Base-by-base conservation (phyloP, 352 stramenopile species). In the Phytophthora pseudosyringae region DNA sequence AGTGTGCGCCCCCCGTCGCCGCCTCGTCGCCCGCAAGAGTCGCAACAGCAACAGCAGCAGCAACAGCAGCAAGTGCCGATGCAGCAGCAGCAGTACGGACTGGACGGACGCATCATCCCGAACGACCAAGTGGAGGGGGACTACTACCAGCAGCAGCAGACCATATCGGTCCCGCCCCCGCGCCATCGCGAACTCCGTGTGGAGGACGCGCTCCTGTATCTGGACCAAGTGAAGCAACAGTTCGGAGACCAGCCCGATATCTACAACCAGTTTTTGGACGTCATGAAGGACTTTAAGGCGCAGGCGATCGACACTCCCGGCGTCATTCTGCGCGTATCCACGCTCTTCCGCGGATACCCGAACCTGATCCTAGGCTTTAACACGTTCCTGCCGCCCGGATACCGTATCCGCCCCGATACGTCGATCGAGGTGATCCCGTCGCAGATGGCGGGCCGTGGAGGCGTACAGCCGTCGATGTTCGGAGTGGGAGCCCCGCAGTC, bases 201-300 rank as follows among this genome's bases (percentile, higher is more conserved):
- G 9, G 97, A 99, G 76, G 98, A 99, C 80, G 98, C 98, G n/a
- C 81, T 99, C 35, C 80, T 99, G 32, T 99, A 99, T 73, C 78
- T 99, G 11, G 98, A 99, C 71, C 97, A 99, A 82, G 97, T 99
- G 47, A 99, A 99, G 79, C 97, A 99, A 71, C 96, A 99, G 81
- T 99, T 99, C 81, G 93, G 94, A 38, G 96, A 99, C 77, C 95
- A 98, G 65, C 97, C 97, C 0, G 95, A 99, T 64, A 99, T 99
- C 39, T 99, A 99, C 92, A 99, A 99, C 83, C 97, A 99, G 75
- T 99, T 99, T 67, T 76, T 99, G 44, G 98, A 99, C 71, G 99
- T 99, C 59, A 99, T 99, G 98, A 99, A 99, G 86, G 98, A 99
- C 40, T 99, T 99, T 75, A 99, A 99, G 71, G 97, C 97, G 3